Conservation (phyloP, 768 basidiomycete species). For the Podaxis sp. region DNA sequence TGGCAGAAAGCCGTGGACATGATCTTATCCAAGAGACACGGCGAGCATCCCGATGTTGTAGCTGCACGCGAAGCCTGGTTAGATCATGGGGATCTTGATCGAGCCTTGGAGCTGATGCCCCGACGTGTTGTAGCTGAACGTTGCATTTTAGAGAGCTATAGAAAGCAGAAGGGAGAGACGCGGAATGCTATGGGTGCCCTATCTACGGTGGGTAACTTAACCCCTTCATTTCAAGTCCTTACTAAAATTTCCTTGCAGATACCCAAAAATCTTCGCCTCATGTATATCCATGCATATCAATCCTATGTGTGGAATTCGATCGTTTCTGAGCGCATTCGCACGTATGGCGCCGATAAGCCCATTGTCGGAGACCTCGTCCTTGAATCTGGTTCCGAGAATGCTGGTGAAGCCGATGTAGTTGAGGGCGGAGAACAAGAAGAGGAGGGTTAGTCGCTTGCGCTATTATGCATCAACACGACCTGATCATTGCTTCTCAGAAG, state of each 20-base stretch:
- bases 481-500: slow-evolving; percentile 15
- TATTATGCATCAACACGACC: background rate
- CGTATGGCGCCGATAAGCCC: slow-evolving; percentile 67
- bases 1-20: slow-evolving; percentile 87
- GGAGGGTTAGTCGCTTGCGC: slow-evolving; percentile 20
- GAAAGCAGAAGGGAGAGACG: slow-evolving; percentile 72
- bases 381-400: slow-evolving; percentile 38
- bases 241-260: slow-evolving; percentile 53
- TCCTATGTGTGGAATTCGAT: slow-evolving; percentile 98
- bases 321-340: slow-evolving; percentile 87
- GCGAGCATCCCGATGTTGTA: slow-evolving; percentile 90
- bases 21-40: slow-evolving; percentile 77
- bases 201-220: slow-evolving; percentile 56
- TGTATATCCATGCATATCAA: slow-evolving; percentile 99
- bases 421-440: slow-evolving; percentile 31
- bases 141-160: slow-evolving; percentile 85
- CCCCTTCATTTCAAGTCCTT: background rate
- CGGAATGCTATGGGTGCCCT: slow-evolving; percentile 86
- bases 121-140: slow-evolving; percentile 91
- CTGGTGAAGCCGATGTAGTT: slow-evolving; percentile 28
- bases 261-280: slow-evolving; percentile 88
- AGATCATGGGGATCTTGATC: slow-evolving; percentile 74
- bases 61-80: slow-evolving; percentile 85
- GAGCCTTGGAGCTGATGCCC: slow-evolving; percentile 83
- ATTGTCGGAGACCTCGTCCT: slow-evolving; percentile 91